phyloP scores from a whole-genome alignment of 495 filamentous ascomycete species.

The Friedmanniomyces simplex region DNA sequence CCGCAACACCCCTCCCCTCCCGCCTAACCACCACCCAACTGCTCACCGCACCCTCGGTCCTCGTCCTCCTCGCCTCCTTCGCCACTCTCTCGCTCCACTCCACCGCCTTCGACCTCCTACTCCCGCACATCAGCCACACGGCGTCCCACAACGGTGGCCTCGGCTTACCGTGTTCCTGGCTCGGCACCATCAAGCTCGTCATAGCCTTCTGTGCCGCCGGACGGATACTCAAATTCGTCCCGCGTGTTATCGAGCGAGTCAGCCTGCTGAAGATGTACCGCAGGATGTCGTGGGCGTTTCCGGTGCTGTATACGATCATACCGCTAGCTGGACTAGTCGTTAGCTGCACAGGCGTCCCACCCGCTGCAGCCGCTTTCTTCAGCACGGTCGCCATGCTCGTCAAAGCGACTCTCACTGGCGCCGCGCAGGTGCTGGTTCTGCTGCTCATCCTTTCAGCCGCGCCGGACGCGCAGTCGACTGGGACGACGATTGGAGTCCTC shows the following conservation, averaged over 20 bases:
- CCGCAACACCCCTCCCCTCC: slow-evolving; percentile 26
- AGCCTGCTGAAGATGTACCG: slow-evolving; percentile 36
- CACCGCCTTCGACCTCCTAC: slow-evolving; percentile 36
- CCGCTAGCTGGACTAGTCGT: slow-evolving; percentile 13
- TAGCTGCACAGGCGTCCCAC: slow-evolving; percentile 21
- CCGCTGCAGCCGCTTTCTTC: slow-evolving; percentile 27
- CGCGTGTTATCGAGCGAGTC: slow-evolving; percentile 25
- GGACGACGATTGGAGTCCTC: slow-evolving; percentile 39
- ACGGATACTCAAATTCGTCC: slow-evolving; percentile 28
- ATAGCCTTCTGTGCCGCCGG: slow-evolving; percentile 29
- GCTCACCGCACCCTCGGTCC: slow-evolving; percentile 34
- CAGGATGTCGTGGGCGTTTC: slow-evolving; percentile 31
- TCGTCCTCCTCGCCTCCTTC: slow-evolving; percentile 36
- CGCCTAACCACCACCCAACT: slow-evolving; percentile 33
- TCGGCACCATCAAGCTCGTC: slow-evolving; percentile 31
- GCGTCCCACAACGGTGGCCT: slow-evolving; percentile 35
- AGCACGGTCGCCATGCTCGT: slow-evolving; percentile 32
- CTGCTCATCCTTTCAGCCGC: slow-evolving; percentile 37
- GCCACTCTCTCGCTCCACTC: slow-evolving; percentile 37
- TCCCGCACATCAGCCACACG: slow-evolving; percentile 38
- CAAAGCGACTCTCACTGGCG: slow-evolving; percentile 33
- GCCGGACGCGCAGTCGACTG: slow-evolving; percentile 37
- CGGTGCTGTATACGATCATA: slow-evolving; percentile 33
- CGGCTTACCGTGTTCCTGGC: slow-evolving; percentile 36
- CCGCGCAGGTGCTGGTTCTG: slow-evolving; percentile 33